phyloP scores from a whole-genome alignment of 805 yeast species.

The Lachancea mirantina region DNA sequence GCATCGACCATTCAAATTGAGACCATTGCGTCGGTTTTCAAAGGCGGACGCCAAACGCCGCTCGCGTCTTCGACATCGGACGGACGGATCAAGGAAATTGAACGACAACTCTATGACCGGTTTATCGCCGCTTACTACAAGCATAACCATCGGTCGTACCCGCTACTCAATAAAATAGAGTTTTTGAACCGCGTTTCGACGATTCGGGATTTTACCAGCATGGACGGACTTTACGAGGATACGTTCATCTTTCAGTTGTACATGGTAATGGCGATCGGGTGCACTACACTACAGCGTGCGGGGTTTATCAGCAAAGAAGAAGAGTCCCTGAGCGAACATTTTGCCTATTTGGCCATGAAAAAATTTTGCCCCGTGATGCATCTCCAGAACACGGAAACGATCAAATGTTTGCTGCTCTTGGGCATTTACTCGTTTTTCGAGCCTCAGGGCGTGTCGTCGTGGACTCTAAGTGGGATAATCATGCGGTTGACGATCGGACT shows the following conservation, averaged over 20 bases:
- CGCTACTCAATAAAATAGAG: conserved; percentile 36
- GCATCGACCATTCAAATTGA: conserved; percentile 29
- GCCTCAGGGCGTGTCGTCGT: conserved; percentile 41
- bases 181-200: conserved; percentile 31
- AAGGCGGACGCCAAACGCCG: conserved; percentile 26
- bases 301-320: conserved; percentile 33
- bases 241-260: conserved; percentile 38
- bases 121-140: conserved; percentile 40
- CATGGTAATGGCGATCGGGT: conserved; percentile 50
- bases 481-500: conserved; percentile 39
- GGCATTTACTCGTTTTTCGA: conserved; percentile 48
- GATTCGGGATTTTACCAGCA: conserved; percentile 28
- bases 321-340: conserved; percentile 34
- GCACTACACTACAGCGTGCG: conserved; percentile 41
- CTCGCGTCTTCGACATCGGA: conserved; percentile 23
- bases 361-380: conserved; percentile 34
- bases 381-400: conserved; percentile 35
- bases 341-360: conserved; percentile 37
- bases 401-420: conserved; percentile 37
- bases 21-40: conserved; percentile 22
- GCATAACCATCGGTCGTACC: conserved; percentile 39
- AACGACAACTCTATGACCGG: conserved; percentile 29
- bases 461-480: conserved; percentile 46
- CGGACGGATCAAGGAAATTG: conserved; percentile 25
- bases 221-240: conserved; percentile 20